Evolutionary conservation across 257 asterid species (phyloP).

Genomic region (Datura wrightii): DNA sequence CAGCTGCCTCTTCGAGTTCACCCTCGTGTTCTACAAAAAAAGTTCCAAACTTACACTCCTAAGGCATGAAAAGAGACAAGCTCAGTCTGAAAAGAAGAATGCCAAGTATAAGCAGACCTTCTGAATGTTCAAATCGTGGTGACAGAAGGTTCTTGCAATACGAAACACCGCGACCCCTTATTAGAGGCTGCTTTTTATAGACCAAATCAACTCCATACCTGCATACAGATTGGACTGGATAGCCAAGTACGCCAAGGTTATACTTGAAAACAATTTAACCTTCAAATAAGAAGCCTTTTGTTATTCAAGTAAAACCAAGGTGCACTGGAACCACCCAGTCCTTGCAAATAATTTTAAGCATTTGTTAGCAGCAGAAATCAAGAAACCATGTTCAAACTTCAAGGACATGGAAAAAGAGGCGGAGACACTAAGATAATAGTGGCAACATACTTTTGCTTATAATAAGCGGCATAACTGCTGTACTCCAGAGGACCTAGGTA

Average conservation of each 20-base stretch:
- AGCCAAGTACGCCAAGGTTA: slow-evolving; percentile 50
- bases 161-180: slow-evolving; percentile 97
- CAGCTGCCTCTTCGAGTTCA: slow-evolving; percentile 74
- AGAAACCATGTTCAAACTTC: slow-evolving; percentile 19
- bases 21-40: slow-evolving; percentile 58
- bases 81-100: slow-evolving; percentile 22
- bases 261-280: slow-evolving; percentile 40
- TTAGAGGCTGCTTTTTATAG: slow-evolving; percentile 79
- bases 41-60: slow-evolving; percentile 34
- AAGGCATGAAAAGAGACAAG: slow-evolving; percentile 31
- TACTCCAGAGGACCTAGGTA: slow-evolving; percentile 99
- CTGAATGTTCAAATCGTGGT: slow-evolving; percentile 93
- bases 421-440: slow-evolving; percentile 31
- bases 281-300: slow-evolving; percentile 39
- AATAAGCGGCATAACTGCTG: slow-evolving; percentile 94
- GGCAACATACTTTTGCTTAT: slow-evolving; percentile 84
- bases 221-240: slow-evolving; percentile 42
- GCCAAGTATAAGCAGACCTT: slow-evolving; percentile 54
- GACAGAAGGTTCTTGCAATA: slow-evolving; percentile 97
- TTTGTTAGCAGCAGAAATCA: slow-evolving; percentile 36
- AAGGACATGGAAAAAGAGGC: slow-evolving; percentile 27
- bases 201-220: slow-evolving; percentile 93
- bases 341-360: slow-evolving; percentile 35
- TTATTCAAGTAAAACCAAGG: slow-evolving; percentile 39
- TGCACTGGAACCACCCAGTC: slow-evolving; percentile 45